Evolutionary conservation across 83 land plant genomes (phyloP), one percentile per base, ranked within the genome.

Genomic region (Picea abies): DNA sequence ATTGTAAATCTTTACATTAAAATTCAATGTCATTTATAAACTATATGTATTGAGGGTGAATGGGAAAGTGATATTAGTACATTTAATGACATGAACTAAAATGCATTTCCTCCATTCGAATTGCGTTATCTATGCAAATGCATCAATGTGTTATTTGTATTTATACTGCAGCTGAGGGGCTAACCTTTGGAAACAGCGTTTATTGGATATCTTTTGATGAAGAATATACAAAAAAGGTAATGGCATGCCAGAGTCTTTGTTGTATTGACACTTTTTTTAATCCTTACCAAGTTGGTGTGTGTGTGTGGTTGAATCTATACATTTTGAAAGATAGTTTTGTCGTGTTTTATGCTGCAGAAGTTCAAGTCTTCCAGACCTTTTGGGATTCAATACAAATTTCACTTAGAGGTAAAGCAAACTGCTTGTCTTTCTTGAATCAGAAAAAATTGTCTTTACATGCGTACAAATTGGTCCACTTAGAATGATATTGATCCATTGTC

Each of bases 171-270:
- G 94, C 91, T 75, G 87, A 88, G 63, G 94, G 90, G 2, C 70
- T 90, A 79, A 70, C 20, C 25, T 87, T 90, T 88, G 90, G 92
- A 41, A 92, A 92, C 66, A 92, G 92, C 70, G 94, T 90, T 16
- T 92, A 90, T 63, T 90, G 90, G 92, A 87, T 92, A 81, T 78
- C 82, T 39, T 92, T 92, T 88, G 92, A 83, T 83, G 94, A 92
- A 66, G 87, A 90, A 52, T 89, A 82, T 82, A 68, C 86, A 44
- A 63, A 79, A 22, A 92, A 92, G 94, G 94, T 92, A 10, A 60
- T 32, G 58, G 22, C 35, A 76, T 64, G 8, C 69, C 1, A 70
- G 44, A 70, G n/a, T 25, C 75, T 37, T 66, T 15, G 23, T 63
- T 79, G 2, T 56, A 20, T 26, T 20, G 25, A 26, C 2, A 26